Evolutionary conservation across 2,329 filamentous ascomycete species (phyloP).

Genomic region (Cercospora janseana): DNA sequence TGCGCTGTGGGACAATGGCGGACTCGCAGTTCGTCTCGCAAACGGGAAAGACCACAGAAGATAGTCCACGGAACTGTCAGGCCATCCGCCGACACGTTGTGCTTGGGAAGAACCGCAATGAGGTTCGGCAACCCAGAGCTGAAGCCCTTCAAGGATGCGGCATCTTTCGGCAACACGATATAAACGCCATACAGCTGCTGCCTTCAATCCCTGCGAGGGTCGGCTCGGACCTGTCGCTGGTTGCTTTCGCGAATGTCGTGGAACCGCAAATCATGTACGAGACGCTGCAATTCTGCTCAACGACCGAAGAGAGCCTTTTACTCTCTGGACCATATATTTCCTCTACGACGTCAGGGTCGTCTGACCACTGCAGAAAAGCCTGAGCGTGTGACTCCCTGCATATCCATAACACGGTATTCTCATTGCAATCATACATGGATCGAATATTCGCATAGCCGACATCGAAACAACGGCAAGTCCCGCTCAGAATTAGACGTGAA

Average conservation of each 20-base stretch:
- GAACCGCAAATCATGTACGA: constrained; percentile 9
- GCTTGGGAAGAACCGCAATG: constrained; percentile 10
- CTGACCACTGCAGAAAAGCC: background rate
- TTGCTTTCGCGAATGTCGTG: constrained; percentile 4
- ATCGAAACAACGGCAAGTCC: background rate
- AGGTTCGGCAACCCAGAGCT: background rate
- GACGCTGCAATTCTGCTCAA: constrained; percentile 9
- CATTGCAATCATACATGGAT: background rate
- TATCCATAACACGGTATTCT: constrained; percentile 6
- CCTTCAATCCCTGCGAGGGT: background rate
- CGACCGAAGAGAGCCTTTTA: constrained; percentile 7
- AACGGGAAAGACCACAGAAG: constrained; percentile 1
- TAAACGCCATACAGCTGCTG: background rate
- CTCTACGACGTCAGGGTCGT: background rate
- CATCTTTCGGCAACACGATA: background rate
- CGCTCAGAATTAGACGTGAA: background rate
- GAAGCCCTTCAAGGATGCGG: background rate
- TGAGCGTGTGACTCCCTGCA: constrained; percentile 2
- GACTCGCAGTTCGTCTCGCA: background rate
- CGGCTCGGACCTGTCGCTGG: constrained; percentile 6
- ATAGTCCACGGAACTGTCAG: background rate
- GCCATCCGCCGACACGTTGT: constrained; percentile 14
- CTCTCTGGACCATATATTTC: constrained; percentile 1
- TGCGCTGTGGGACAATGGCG: background rate
- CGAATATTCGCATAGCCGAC: background rate